Base-by-base conservation (phyloP, 2,329 filamentous ascomycete genomes). In the Xylariomycetidae sp. region DNA sequence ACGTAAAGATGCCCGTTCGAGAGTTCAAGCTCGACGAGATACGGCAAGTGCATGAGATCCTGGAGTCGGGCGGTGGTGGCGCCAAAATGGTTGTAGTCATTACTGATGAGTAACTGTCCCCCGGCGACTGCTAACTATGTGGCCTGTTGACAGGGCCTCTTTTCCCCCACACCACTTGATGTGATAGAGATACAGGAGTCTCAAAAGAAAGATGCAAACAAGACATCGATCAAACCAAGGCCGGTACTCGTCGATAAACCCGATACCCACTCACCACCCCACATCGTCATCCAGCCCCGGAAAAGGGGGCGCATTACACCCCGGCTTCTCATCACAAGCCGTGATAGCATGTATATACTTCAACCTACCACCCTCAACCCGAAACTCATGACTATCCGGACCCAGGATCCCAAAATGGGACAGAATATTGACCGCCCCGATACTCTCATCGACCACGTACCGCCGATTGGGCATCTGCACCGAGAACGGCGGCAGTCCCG, bases 1-100 rank as follows among this genome's bases (percentile, higher is more conserved):
- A 31, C 25, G 25, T 49, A 7, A 42, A 41, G 12, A 40, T 49
- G 17, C 42, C 48, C 2, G 27, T 44, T 16, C 25, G 18, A 25
- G 35, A 36, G 16, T 49, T 44, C 23, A 41, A 35, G 13, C 33
- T 51, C 14, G 48, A 51, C 16, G 46, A 49, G 19, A 45, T 49
- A 8, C 42, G 44, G 16, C 25, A 35, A 20, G 31, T 49, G 7
- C 48, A 46, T 23, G 36, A 44, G 16, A 45, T 40, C 23, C 36
- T 48, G 22, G 48, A 51, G 30, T 33, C 31, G 7, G 41, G 44
- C 4, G 44, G 46, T 4, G 41, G 45, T 3, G 41, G 43, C 11
- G 36, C 42, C 3, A 46, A 48, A 27, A 46, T 42, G 42, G 45
- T 43, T 4, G 41, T 50, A 6, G 36, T 48, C 17, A 34, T 47